Conservation (phyloP, 2,329 filamentous ascomycete genomes). For the Fusarium solani-melongenae region DNA sequence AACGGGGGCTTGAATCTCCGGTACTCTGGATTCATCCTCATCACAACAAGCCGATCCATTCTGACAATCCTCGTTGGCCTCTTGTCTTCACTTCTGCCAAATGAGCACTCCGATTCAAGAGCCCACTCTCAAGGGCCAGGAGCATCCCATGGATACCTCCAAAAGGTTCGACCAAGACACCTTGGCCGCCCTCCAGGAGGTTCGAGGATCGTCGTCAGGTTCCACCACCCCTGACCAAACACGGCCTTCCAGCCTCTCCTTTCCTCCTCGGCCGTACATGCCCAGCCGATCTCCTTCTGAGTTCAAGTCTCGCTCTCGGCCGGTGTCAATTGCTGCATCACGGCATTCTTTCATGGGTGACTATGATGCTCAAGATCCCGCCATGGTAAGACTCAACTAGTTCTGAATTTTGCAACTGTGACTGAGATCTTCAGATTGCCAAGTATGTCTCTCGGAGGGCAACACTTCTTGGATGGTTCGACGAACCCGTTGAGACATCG, state of each 20-base stretch:
- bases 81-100: background rate
- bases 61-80: background rate
- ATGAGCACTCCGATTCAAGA: background rate
- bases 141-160: background rate
- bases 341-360: background rate
- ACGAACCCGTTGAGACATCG: constrained; percentile 31
- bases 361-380: background rate
- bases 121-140: background rate
- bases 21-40: background rate
- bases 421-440: constrained; percentile 30
- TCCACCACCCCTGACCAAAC: background rate
- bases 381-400: background rate
- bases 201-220: background rate
- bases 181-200: background rate
- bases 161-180: background rate
- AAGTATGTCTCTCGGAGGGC: constrained; percentile 42
- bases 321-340: background rate
- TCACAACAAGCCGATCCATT: background rate
- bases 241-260: background rate
- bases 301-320: background rate
- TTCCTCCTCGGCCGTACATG: background rate
- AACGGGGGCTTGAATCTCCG: background rate
- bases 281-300: background rate
- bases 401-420: background rate
- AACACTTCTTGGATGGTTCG: constrained; percentile 41